phyloP scores from a whole-genome alignment of 2,329 filamentous ascomycete genomes.

The Nemania sp. region DNA sequence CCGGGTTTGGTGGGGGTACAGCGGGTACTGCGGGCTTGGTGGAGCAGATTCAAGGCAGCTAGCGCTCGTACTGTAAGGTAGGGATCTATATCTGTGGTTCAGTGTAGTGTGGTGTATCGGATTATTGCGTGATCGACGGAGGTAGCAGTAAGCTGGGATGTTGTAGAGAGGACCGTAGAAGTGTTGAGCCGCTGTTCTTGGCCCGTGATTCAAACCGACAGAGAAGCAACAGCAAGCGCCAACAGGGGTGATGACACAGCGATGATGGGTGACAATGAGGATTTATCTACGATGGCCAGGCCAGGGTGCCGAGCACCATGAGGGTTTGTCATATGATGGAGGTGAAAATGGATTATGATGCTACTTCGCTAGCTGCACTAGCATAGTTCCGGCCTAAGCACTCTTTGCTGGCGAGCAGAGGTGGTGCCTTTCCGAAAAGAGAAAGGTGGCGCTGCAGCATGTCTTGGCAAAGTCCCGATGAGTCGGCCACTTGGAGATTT shows the following conservation, averaged over 20 bases:
- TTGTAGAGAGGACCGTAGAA: too few species aligned
- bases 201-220: constrained; percentile 15
- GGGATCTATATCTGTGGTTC: too few species aligned
- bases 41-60: constrained; percentile 26
- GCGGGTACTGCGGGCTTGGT: constrained; percentile 26
- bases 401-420: constrained; percentile 11
- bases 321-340: constrained; percentile 11
- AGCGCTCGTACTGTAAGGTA: too few species aligned
- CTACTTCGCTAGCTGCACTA: neutral
- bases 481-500: neutral
- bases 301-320: too few species aligned
- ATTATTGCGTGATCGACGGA: too few species aligned
- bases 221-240: neutral
- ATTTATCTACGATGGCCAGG: too few species aligned
- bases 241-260: neutral
- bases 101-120: too few species aligned
- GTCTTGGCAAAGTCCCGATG: neutral
- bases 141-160: too few species aligned
- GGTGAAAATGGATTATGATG: constrained; percentile 8
- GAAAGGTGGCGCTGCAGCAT: constrained; percentile 1
- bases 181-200: too few species aligned
- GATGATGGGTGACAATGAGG: too few species aligned
- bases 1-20: constrained; percentile 31
- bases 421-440: neutral
- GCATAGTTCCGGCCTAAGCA: neutral